These are phyloP conservation scores for Mucor plumbeus DNA, from an alignment of 371 early-diverging fungal species.

Conservation along the genomic window DNA sequence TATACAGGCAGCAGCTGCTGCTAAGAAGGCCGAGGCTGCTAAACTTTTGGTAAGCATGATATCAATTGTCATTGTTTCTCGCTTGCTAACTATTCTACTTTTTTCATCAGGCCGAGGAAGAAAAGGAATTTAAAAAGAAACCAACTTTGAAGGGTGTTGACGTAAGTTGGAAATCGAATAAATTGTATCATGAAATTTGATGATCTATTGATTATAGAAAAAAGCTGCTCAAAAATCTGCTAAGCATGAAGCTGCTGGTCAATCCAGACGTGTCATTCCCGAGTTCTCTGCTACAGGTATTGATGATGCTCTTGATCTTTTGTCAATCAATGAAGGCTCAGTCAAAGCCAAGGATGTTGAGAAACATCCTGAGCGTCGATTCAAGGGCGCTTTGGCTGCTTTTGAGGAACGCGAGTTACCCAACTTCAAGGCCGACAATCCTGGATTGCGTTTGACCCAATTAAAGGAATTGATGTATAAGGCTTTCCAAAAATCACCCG, in stretches of 20 bases:
- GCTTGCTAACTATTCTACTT: not conserved
- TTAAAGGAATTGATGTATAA: conserved; percentile 78
- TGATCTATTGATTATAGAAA: conserved; percentile 23
- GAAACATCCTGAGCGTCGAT: conserved; percentile 85
- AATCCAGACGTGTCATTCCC: conserved; percentile 59
- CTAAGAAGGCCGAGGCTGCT: conserved; percentile 50
- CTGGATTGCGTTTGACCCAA: conserved; percentile 77
- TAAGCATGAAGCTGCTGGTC: conserved; percentile 51
- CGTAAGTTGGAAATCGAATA: conserved; percentile 17
- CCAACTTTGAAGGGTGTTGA: conserved; percentile 37
- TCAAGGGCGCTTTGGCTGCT: conserved; percentile 78
- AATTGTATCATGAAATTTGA: not conserved
- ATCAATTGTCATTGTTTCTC: not conserved
- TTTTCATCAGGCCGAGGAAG: conserved; percentile 51
- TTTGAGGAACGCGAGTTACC: conserved; percentile 71
- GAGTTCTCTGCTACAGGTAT: conserved; percentile 76
- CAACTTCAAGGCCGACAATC: conserved; percentile 71
- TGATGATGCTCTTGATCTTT: conserved; percentile 80
- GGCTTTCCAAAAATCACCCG: conserved; percentile 82
- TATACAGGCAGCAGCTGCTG: conserved; percentile 41
- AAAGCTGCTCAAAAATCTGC: conserved; percentile 61
- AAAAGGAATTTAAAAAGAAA: conserved; percentile 43
- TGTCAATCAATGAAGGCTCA: conserved; percentile 45
- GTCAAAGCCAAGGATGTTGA: conserved; percentile 67
- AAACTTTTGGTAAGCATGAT: conserved; percentile 29